Percentiles rank a stretch among this genome's conserved stretches.
phyloP scores from a whole-genome alignment of 371 early-diverging fungal species.

The Zopfochytrium polystomum region DNA sequence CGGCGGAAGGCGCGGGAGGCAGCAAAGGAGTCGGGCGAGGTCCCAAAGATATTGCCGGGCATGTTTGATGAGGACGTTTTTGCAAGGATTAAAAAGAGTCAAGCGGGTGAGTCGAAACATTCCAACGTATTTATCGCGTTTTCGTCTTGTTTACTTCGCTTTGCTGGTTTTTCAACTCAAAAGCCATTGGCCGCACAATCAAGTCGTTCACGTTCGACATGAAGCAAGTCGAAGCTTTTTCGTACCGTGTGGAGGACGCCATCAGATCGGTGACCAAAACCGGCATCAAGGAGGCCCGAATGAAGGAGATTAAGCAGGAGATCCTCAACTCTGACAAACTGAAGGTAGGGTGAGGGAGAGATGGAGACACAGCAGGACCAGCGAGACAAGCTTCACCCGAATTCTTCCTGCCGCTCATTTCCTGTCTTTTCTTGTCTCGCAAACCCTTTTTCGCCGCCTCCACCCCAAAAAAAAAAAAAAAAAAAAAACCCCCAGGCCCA shows the following conservation, averaged over 20 bases:
- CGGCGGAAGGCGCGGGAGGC: slow-evolving; percentile 15
- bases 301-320: slow-evolving; percentile 89
- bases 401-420: slow-evolving; percentile 6
- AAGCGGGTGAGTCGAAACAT: slow-evolving; percentile 53
- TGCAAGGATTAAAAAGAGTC: slow-evolving; percentile 70
- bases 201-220: slow-evolving; percentile 82
- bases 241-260: slow-evolving; percentile 89
- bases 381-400: no score
- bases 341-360: slow-evolving; percentile 45
- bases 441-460: neutral
- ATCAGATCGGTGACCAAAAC: slow-evolving; percentile 72
- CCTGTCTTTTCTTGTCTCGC: slow-evolving; percentile 4
- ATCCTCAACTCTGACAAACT: slow-evolving; percentile 91
- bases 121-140: neutral
- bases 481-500: no score
- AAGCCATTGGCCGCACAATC: slow-evolving; percentile 57
- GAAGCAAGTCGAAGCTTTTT: slow-evolving; percentile 83
- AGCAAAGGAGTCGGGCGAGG: slow-evolving; percentile 36
- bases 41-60: slow-evolving; percentile 26
- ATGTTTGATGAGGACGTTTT: slow-evolving; percentile 62
- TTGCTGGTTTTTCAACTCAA: neutral
- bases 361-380: no score
- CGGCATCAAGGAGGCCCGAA: slow-evolving; percentile 81
- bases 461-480: no score
- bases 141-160: slow-evolving; percentile 1